Percentiles rank a stretch among this genome's conserved stretches.
Conservation (phyloP, 441 rosid genomes). For the Pelargonium australe region DNA sequence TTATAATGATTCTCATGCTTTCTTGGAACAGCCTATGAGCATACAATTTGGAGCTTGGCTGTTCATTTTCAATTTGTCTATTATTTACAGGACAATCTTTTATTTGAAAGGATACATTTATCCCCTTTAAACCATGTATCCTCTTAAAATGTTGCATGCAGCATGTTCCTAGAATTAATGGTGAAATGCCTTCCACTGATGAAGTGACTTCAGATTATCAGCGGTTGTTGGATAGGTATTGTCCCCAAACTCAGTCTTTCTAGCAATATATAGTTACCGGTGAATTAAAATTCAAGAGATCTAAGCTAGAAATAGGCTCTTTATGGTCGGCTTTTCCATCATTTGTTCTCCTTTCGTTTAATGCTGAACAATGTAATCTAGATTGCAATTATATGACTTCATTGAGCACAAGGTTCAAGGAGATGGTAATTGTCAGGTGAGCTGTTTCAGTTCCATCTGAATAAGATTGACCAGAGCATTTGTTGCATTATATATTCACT, state of each 20-base stretch:
- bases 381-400: slow-evolving; percentile 44
- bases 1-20: neutral
- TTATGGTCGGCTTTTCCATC: slow-evolving; percentile 26
- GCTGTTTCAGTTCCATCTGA: slow-evolving; percentile 13
- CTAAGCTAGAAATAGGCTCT: neutral
- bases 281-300: too few species aligned
- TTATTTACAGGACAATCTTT: neutral
- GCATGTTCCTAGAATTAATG: slow-evolving; percentile 67
- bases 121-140: neutral
- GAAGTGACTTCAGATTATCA: slow-evolving; percentile 75
- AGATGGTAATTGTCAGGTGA: slow-evolving; percentile 68
- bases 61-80: neutral
- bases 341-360: neutral
- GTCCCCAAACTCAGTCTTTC: neutral
- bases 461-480: neutral
- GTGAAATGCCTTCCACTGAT: slow-evolving; percentile 64
- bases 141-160: slow-evolving; percentile 20
- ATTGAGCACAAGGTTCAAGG: slow-evolving; percentile 54
- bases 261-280: neutral
- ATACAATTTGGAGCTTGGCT: neutral
- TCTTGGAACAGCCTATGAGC: neutral
- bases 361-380: slow-evolving; percentile 8
- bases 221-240: slow-evolving; percentile 50
- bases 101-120: neutral
- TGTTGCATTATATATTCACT: neutral